Evolutionary conservation across 306 rosid species (phyloP).

Genomic region (Ochetophila trinervis): DNA sequence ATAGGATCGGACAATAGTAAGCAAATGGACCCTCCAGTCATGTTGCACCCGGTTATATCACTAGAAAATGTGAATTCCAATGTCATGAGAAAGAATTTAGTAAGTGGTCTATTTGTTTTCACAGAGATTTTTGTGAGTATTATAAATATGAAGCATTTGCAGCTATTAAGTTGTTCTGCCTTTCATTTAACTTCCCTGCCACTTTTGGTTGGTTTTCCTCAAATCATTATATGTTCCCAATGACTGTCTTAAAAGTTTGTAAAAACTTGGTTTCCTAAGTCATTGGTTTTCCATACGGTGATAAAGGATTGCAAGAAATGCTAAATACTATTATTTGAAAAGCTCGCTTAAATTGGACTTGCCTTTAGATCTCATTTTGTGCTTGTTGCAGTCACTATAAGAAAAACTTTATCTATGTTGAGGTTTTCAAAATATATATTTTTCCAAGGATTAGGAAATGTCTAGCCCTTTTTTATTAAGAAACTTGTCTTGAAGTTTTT

Average conservation of each 20-base stretch:
- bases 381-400: not conserved
- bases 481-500: not conserved
- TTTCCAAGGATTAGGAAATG: not conserved
- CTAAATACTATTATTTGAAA: not conserved
- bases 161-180: conserved; percentile 18
- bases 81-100: conserved; percentile 37
- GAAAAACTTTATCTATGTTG: not conserved
- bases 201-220: not conserved
- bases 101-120: conserved; percentile 40
- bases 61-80: conserved; percentile 41
- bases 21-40: conserved; percentile 36
- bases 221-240: not conserved
- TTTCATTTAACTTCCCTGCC: not conserved
- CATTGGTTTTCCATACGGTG: not conserved
- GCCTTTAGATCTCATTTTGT: not conserved
- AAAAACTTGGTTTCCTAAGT: not conserved
- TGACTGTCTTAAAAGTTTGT: not conserved
- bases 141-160: conserved; percentile 11
- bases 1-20: conserved; percentile 43
- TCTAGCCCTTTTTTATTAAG: not conserved
- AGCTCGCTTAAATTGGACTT: not conserved
- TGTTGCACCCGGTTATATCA: conserved; percentile 35
- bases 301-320: not conserved
- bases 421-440: not conserved
- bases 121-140: conserved; percentile 38